A percentile compares a stretch with the other conserved stretches of the same genome.
These are phyloP conservation scores for Lachnellula cervina DNA, from an alignment of 2,329 filamentous ascomycete species.

Conservation along the genomic window DNA sequence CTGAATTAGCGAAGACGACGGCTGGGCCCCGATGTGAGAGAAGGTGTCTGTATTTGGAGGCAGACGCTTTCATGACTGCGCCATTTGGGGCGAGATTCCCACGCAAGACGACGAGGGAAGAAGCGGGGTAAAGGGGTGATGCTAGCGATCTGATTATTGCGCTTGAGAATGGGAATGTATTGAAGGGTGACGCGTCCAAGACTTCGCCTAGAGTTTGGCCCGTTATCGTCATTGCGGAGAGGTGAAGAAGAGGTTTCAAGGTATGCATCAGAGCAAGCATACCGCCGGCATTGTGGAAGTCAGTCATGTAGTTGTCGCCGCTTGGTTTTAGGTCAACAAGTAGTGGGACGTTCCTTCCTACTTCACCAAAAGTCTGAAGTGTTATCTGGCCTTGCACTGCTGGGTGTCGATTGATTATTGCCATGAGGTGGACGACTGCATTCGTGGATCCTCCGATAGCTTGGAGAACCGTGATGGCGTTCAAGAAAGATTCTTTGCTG, in stretches of 20 bases:
- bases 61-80: constrained; percentile 46
- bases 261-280: constrained; percentile 45
- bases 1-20: constrained; percentile 44
- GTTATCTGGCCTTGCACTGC: constrained; percentile 40
- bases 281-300: constrained; percentile 49
- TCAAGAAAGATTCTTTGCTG: constrained; percentile 43
- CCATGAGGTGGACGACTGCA: constrained; percentile 40
- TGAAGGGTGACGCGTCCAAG: constrained; percentile 39
- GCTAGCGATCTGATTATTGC: constrained; percentile 41
- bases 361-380: constrained; percentile 42
- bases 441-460: constrained; percentile 42
- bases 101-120: constrained; percentile 41
- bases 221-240: constrained; percentile 41
- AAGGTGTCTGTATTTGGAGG: constrained; percentile 42
- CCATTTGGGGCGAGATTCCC: constrained; percentile 46
- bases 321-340: constrained; percentile 49
- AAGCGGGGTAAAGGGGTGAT: constrained; percentile 40
- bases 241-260: constrained; percentile 41
- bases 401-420: constrained; percentile 46
- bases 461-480: constrained; percentile 40
- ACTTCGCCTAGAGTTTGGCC: constrained; percentile 44
- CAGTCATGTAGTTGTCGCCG: constrained; percentile 50
- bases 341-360: constrained; percentile 42
- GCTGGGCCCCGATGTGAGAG: constrained; percentile 41
- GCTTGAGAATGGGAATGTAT: constrained; percentile 36